phyloP scores from a whole-genome alignment of 192 early-diverging fungal species.

The Coemansia sp. region DNA sequence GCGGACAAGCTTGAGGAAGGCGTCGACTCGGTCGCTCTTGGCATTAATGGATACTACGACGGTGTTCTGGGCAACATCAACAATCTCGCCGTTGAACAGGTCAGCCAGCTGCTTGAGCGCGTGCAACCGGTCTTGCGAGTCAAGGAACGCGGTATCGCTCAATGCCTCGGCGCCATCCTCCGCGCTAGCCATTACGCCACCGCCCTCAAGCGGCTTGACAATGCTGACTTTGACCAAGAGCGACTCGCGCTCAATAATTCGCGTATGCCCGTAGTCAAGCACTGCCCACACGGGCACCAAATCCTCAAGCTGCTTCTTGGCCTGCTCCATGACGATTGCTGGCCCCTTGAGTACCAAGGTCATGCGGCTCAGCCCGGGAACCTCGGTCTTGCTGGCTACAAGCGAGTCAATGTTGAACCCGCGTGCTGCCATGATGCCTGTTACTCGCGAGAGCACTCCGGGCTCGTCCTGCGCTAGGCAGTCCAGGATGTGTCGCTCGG shows the following conservation, averaged over 20 bases:
- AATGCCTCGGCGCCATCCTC: slow-evolving; percentile 5
- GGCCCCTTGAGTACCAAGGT: slow-evolving; percentile 93
- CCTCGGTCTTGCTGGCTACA: slow-evolving; percentile 95
- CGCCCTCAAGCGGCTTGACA: slow-evolving; percentile 50
- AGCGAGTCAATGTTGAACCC: slow-evolving; percentile 98
- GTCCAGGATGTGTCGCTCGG: slow-evolving; percentile 80
- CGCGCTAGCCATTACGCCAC: slow-evolving; percentile 5
- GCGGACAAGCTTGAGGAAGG: slow-evolving; percentile 89
- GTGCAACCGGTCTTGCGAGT: slow-evolving; percentile 66
- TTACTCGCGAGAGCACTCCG: slow-evolving; percentile 77
- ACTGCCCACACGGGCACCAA: slow-evolving; percentile 98
- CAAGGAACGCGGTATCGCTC: slow-evolving; percentile 51
- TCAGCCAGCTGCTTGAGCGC: slow-evolving; percentile 78
- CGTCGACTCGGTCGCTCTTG: slow-evolving; percentile 82
- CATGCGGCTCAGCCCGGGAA: slow-evolving; percentile 88
- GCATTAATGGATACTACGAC: slow-evolving; percentile 86
- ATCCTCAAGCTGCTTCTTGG: slow-evolving; percentile 91
- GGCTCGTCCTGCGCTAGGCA: slow-evolving; percentile 92
- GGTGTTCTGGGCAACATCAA: slow-evolving; percentile 82
- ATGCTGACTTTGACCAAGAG: slow-evolving; percentile 92
- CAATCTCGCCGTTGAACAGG: slow-evolving; percentile 82
- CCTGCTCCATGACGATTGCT: slow-evolving; percentile 83
- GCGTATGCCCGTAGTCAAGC: slow-evolving; percentile 89
- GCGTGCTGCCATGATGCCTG: slow-evolving; percentile 87
- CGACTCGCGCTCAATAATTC: slow-evolving; percentile 89